Evolutionary conservation across 345 rosid genomes (phyloP).

Genomic region (Hevea brasiliensis): DNA sequence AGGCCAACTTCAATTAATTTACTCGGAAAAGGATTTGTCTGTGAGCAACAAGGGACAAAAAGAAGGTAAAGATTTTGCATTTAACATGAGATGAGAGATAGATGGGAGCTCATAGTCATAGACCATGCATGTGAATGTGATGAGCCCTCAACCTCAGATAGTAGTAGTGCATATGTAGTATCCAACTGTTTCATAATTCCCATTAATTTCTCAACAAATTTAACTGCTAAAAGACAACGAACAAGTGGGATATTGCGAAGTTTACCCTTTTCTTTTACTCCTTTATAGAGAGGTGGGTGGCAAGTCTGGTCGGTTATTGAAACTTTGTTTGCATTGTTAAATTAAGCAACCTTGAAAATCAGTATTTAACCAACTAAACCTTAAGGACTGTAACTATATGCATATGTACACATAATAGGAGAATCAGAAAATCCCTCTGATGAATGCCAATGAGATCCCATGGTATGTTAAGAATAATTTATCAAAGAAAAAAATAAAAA

Average conservation of each 20-base stretch:
- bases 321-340: too few relatives aligned
- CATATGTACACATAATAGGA: too few relatives aligned
- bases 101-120: too few relatives aligned
- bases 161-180: background rate
- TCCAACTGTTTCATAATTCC: constrained; percentile 2
- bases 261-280: background rate
- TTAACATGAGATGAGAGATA: background rate
- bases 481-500: too few relatives aligned
- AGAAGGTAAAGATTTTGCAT: background rate
- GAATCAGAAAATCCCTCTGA: too few relatives aligned
- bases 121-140: too few relatives aligned
- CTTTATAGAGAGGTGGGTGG: background rate
- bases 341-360: too few relatives aligned
- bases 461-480: too few relatives aligned
- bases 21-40: background rate
- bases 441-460: too few relatives aligned
- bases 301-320: background rate
- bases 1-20: background rate
- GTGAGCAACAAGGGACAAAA: background rate
- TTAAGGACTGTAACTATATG: too few relatives aligned
- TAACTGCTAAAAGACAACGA: background rate
- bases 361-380: too few relatives aligned
- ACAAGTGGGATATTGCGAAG: background rate
- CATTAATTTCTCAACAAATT: background rate
- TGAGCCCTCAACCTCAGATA: background rate